These are phyloP conservation scores for Ceratocystis ficicola DNA, from an alignment of 2,329 filamentous ascomycete genomes.

Conservation along the genomic window DNA sequence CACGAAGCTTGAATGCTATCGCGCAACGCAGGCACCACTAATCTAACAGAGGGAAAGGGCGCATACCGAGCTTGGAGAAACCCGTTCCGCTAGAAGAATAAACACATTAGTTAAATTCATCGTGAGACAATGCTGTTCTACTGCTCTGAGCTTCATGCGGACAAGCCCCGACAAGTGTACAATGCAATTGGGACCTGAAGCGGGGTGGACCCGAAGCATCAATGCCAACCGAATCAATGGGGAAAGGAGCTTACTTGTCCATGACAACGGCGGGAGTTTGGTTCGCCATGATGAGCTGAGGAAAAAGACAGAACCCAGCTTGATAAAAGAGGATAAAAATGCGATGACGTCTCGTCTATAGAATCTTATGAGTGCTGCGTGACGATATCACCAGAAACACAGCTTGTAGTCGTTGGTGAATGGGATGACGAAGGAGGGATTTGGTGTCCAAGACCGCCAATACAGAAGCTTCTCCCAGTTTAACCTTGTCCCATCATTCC, in stretches of 20 bases:
- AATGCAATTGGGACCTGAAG: conserved; percentile 13
- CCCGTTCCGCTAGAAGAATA: conserved; percentile 71
- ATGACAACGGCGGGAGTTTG: conserved; percentile 99
- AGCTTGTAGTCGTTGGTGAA: conserved; percentile 12
- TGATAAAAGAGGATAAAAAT: not conserved
- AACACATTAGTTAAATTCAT: conserved; percentile 29
- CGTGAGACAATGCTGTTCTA: not conserved
- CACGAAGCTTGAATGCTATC: conserved; percentile 4
- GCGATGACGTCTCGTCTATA: not conserved
- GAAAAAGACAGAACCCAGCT: conserved; percentile 17
- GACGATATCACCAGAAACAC: conserved; percentile 1
- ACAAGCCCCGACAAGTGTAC: not conserved
- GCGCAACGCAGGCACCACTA: not conserved
- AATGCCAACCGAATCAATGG: not conserved
- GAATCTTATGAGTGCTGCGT: not conserved
- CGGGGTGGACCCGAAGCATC: conserved; percentile 15
- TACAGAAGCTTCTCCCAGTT: conserved; percentile 8
- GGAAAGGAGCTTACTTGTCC: conserved; percentile 78
- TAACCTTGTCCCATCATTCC: conserved; percentile 6
- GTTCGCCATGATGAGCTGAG: conserved; percentile 58
- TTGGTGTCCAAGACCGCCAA: conserved; percentile 1
- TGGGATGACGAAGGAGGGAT: conserved; percentile 21
- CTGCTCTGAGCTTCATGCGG: conserved; percentile 1
- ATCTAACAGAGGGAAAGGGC: conserved; percentile 9
- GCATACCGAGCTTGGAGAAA: conserved; percentile 92